These are phyloP conservation scores for Ambrosiella cleistominuta DNA, from an alignment of 2,329 filamentous ascomycete genomes.

Conservation along the genomic window DNA sequence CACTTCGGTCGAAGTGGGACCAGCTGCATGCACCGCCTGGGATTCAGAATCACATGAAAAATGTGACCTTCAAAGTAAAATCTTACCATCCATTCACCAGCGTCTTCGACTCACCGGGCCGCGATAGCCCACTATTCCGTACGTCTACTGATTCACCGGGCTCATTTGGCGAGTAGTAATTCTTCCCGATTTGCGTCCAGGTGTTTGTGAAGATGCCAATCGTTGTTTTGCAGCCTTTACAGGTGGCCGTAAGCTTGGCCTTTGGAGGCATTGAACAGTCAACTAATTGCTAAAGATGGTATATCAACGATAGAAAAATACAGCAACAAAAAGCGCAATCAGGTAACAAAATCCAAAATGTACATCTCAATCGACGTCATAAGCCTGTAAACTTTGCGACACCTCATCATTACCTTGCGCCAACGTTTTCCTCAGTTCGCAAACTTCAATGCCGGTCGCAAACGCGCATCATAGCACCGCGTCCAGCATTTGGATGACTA, in stretches of 20 bases:
- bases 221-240: constrained; percentile 21
- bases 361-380: no score
- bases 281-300: background rate
- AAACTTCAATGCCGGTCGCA: background rate
- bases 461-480: background rate
- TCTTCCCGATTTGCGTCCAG: constrained; percentile 25
- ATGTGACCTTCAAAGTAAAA: background rate
- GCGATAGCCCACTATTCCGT: constrained; percentile 15
- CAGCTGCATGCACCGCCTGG: no score
- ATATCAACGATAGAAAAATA: no score
- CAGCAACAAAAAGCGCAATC: no score
- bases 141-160: constrained; percentile 16
- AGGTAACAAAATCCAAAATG: no score
- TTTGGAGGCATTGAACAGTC: background rate
- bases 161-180: constrained; percentile 23
- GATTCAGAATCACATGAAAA: no score
- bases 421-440: no score
- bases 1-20: background rate
- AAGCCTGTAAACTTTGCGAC: no score
- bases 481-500: constrained; percentile 3
- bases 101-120: constrained; percentile 20
- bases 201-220: constrained; percentile 21
- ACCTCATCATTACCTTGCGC: no score
- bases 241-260: constrained; percentile 15
- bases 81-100: constrained; percentile 22